These are phyloP conservation scores for Hypericum perforatum DNA, from an alignment of 345 rosid genomes.

Conservation along the genomic window DNA sequence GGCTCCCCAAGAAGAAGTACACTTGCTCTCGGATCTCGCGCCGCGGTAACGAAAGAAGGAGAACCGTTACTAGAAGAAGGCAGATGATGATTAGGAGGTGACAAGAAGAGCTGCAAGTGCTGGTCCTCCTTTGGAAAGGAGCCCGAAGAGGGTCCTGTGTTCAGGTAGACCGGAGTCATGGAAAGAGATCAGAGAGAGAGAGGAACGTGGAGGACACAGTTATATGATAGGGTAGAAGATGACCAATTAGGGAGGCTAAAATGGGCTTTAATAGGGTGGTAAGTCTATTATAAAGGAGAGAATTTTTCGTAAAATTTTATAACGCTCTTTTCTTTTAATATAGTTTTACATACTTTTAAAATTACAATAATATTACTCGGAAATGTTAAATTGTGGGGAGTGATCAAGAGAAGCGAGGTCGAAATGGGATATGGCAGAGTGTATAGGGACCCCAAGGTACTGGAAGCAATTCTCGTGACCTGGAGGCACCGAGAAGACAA, in stretches of 20 bases:
- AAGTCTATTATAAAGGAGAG: conserved; percentile 1
- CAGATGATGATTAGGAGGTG: conserved; percentile 17
- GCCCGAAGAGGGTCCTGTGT: conserved; percentile 17
- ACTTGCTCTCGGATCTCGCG: conserved; percentile 8
- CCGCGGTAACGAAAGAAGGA: conserved; percentile 5
- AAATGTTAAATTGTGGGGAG: too few relatives aligned
- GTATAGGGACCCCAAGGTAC: conserved; percentile 10
- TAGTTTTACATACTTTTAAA: too few relatives aligned
- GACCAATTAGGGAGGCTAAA: background rate
- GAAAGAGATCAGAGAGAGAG: background rate
- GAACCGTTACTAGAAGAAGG: conserved; percentile 12
- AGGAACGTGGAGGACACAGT: background rate
- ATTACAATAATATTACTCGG: too few relatives aligned
- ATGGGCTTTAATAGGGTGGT: background rate
- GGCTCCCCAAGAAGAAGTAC: conserved; percentile 2
- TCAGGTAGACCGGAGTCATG: conserved; percentile 31
- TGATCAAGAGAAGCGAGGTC: too few relatives aligned
- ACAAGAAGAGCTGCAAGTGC: conserved; percentile 18
- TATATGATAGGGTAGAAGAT: conserved; percentile 7
- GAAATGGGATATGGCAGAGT: too few relatives aligned
- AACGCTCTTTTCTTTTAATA: too few relatives aligned
- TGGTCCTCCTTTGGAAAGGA: conserved; percentile 24
- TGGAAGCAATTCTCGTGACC: conserved; percentile 40
- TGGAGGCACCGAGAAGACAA: conserved; percentile 23
- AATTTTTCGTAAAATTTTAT: too few relatives aligned